Conservation (phyloP, 352 stramenopile genomes). For the Pythium phragmitis region DNA sequence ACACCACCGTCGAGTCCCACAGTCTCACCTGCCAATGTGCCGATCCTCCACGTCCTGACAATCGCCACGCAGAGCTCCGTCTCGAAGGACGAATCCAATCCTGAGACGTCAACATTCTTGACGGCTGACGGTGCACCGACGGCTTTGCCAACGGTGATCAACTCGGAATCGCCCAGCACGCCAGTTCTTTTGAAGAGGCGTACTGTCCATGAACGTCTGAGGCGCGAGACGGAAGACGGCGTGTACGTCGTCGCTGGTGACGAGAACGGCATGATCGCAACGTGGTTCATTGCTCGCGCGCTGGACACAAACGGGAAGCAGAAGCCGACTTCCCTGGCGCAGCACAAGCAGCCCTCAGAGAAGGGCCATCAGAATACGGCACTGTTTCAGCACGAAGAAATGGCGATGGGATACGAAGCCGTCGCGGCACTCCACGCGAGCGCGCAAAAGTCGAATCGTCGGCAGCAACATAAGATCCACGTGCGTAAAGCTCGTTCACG, state of each 20-base stretch:
- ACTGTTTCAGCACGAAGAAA: constrained; percentile 58
- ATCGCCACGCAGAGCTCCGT: neutral
- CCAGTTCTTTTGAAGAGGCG: neutral
- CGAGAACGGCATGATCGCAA: constrained; percentile 18
- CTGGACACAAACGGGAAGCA: neutral
- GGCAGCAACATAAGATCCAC: neutral
- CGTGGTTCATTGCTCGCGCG: constrained; percentile 9
- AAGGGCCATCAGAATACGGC: constrained; percentile 18
- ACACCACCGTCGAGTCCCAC: neutral
- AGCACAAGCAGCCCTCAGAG: neutral
- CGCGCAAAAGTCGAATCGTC: constrained; percentile 13
- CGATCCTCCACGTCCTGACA: constrained; percentile 21
- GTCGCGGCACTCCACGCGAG: constrained; percentile 50
- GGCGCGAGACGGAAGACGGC: constrained; percentile 2
- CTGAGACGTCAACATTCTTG: constrained; percentile 19
- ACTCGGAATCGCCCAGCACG: neutral
- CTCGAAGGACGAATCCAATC: neutral
- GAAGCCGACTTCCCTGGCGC: neutral
- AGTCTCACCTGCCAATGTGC: neutral
- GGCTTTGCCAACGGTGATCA: neutral
- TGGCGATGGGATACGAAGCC: constrained; percentile 49
- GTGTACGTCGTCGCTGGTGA: constrained; percentile 16
- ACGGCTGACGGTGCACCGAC: constrained; percentile 17
- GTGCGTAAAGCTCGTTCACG: constrained; percentile 1
- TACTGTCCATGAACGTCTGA: neutral